phyloP scores from a whole-genome alignment of 768 basidiomycete genomes.

The Asterophora parasitica region DNA sequence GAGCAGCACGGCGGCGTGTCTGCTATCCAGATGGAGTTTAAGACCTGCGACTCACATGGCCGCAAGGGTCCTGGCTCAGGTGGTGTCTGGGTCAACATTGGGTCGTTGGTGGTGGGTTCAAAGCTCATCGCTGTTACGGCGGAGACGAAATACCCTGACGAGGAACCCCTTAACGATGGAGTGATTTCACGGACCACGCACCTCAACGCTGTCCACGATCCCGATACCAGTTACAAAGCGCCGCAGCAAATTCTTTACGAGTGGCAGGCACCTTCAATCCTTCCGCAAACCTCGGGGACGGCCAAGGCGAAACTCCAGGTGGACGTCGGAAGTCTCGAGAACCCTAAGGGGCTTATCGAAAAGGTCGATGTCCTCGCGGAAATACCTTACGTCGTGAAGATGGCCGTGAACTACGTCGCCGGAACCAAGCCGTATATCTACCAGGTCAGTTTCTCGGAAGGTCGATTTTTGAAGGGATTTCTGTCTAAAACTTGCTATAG shows the following conservation, averaged over 20 bases:
- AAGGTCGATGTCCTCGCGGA: constrained; percentile 95
- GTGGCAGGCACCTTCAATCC: constrained; percentile 72
- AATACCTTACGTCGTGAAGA: constrained; percentile 79
- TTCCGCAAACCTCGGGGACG: constrained; percentile 44
- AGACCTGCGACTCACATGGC: constrained; percentile 76
- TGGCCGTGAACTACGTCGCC: constrained; percentile 89
- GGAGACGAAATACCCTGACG: constrained; percentile 73
- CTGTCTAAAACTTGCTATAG: constrained; percentile 22
- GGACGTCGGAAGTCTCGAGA: constrained; percentile 52
- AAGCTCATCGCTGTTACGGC: constrained; percentile 75
- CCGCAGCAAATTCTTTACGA: constrained; percentile 67
- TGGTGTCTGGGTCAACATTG: constrained; percentile 79
- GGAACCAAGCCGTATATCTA: constrained; percentile 94
- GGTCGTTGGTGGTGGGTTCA: constrained; percentile 75
- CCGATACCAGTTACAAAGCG: constrained; percentile 76
- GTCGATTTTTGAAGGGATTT: constrained; percentile 1
- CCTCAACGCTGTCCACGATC: constrained; percentile 54
- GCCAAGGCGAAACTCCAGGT: constrained; percentile 53
- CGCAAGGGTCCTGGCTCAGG: constrained; percentile 77
- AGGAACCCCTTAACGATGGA: constrained; percentile 37
- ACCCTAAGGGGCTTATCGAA: constrained; percentile 76
- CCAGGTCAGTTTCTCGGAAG: constrained; percentile 55
- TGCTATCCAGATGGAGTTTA: constrained; percentile 95
- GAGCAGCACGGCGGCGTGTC: constrained; percentile 66
- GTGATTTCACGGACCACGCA: constrained; percentile 68